Base-by-base conservation (phyloP, 2,329 filamentous ascomycete species). In the Pseudogymnoascus sp. region DNA sequence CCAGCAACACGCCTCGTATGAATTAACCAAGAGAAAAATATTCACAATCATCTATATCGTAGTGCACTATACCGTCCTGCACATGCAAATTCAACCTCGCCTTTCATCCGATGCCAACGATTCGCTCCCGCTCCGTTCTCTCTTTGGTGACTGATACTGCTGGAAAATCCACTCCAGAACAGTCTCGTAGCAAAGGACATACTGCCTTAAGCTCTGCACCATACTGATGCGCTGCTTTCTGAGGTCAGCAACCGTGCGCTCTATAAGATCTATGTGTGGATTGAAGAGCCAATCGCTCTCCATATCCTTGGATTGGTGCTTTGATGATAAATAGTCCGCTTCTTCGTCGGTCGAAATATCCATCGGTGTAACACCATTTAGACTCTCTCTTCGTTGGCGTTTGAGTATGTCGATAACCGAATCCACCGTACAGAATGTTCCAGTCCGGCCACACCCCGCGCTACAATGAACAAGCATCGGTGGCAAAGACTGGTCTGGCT, bases 371-470 rank as follows among this genome's bases (percentile, higher is more conserved):
- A 67, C 68, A 31, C 66, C 71, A 60, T 63, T 69, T 31, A 33
- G 72, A 4, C 68, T 69, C 31, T 75, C 76, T 64, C 74, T 73
- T 17, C 79, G 83, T 74, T 96, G 92, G n/a, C 90, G 86, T 77
- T 96, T 96, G 64, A 99, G 78, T 90, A 97, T 96, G 74, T 97
- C 92, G 62, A 97, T 88, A 7, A 97, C 94, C 39, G 89, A 93
- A 73, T 97, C 94, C 13, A 97, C 92, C 0, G 94, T 96, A 74
- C 94, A 97, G 72, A 97, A 99, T 0, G 94, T 93, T 3, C 94
- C 94, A 0, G 94, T 99, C 12, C 94, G 88, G 0, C 94, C 94
- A 75, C 94, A 99, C 0, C 94, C 94, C 3, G 94, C 94, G 61
- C 91, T 96, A 76, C 94, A 99, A 73, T 99, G 94, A 0, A 99